Percentiles rank a stretch among this genome's conserved stretches.
phyloP scores from a whole-genome alignment of 306 rosid species.

The Herpetospermum pedunculosum region DNA sequence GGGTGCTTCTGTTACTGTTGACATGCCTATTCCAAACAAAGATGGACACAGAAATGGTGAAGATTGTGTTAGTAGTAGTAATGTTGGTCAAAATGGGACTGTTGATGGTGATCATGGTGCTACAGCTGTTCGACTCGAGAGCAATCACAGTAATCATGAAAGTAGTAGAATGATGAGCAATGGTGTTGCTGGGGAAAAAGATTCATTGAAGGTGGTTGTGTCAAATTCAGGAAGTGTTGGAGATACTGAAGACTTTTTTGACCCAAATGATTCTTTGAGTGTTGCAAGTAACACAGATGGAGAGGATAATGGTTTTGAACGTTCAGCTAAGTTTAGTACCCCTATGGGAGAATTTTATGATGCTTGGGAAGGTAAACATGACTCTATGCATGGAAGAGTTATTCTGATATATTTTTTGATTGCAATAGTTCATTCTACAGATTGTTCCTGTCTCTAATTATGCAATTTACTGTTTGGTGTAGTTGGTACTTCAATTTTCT shows the following conservation, averaged over 20 bases:
- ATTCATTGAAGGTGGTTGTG: constrained; percentile 13
- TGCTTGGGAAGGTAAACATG: constrained; percentile 77
- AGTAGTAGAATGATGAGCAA: constrained; percentile 17
- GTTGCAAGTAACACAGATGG: constrained; percentile 56
- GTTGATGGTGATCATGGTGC: constrained; percentile 15
- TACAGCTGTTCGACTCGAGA: constrained; percentile 19
- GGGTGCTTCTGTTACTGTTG: constrained; percentile 26
- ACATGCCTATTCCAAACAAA: constrained; percentile 22
- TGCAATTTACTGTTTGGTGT: background rate
- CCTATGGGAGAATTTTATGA: constrained; percentile 63
- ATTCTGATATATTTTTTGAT: background rate
- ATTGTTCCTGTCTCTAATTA: too few species aligned
- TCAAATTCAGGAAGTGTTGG: constrained; percentile 32
- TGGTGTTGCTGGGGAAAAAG: constrained; percentile 21
- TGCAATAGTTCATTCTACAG: background rate
- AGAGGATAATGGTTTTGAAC: constrained; percentile 53
- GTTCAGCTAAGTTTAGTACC: constrained; percentile 24
- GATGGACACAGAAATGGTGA: constrained; percentile 20
- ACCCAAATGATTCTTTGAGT: constrained; percentile 67
- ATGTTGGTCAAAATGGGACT: constrained; percentile 9
- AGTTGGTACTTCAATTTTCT: background rate
- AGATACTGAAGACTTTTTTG: constrained; percentile 66
- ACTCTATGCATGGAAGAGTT: background rate
- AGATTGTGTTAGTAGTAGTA: constrained; percentile 20
- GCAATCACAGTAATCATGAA: constrained; percentile 13